phyloP scores from a whole-genome alignment of 2,329 filamentous ascomycete species.

The Colletotrichum scovillei region DNA sequence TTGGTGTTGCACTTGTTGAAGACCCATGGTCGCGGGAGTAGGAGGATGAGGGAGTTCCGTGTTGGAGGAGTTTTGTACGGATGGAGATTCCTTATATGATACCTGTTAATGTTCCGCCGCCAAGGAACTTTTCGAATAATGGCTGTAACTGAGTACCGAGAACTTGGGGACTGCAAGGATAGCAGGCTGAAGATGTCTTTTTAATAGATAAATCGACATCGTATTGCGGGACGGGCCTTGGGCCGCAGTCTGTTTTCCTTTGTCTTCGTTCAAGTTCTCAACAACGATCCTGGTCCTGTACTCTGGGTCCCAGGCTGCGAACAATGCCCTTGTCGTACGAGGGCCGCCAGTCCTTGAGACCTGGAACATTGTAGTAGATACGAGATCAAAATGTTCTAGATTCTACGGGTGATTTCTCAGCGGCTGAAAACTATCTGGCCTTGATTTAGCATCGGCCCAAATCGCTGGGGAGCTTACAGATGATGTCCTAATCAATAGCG shows the following conservation, averaged over 20 bases:
- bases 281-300: not conserved
- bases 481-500: no score
- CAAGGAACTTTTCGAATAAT: no score
- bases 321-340: slow-evolving; percentile 17
- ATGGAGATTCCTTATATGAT: no score
- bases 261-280: not conserved
- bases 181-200: not conserved
- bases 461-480: no score
- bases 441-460: no score
- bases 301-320: not conserved
- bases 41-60: no score
- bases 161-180: not conserved
- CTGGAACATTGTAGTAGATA: not conserved
- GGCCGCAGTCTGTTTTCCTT: not conserved
- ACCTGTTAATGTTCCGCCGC: no score
- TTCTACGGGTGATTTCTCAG: no score
- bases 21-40: not conserved
- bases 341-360: not conserved
- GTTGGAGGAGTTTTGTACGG: no score
- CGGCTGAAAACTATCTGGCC: no score
- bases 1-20: no score
- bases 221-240: not conserved
- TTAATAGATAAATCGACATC: not conserved
- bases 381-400: not conserved
- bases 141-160: no score